Evolutionary conservation across 1,284 basidiomycete genomes (phyloP).

Genomic region (Puccinia hordei): DNA sequence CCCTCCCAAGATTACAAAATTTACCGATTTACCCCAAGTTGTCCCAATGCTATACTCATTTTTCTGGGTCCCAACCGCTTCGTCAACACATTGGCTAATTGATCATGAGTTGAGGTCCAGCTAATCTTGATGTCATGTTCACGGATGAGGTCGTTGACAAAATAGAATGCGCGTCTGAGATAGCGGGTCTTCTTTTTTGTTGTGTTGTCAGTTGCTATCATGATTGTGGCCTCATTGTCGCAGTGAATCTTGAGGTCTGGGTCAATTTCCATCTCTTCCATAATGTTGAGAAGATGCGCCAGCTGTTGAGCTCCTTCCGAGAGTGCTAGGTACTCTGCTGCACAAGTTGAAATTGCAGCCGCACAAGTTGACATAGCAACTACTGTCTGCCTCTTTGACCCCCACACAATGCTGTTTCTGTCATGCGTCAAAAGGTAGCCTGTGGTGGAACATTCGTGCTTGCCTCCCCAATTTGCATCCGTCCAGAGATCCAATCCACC

Average conservation of each 20-base stretch:
- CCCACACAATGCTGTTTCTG: too few relatives aligned
- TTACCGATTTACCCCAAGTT: not conserved
- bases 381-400: too few relatives aligned
- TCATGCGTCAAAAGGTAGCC: not conserved
- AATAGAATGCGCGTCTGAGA: not conserved
- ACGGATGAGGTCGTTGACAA: not conserved
- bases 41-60: not conserved
- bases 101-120: not conserved
- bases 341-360: too few relatives aligned
- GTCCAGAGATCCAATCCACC: not conserved
- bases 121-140: not conserved
- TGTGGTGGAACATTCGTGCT: not conserved
- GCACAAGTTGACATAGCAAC: too few relatives aligned
- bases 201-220: too few relatives aligned
- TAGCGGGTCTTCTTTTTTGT: too few relatives aligned
- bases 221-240: too few relatives aligned
- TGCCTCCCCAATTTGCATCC: constrained; percentile 22
- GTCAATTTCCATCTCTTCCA: too few relatives aligned
- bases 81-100: not conserved
- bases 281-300: too few relatives aligned
- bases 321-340: too few relatives aligned
- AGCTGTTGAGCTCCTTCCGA: too few relatives aligned
- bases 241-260: too few relatives aligned
- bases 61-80: not conserved
- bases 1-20: not conserved